Conservation (phyloP, 495 filamentous ascomycete genomes). For the Eremomyces bilateralis region DNA sequence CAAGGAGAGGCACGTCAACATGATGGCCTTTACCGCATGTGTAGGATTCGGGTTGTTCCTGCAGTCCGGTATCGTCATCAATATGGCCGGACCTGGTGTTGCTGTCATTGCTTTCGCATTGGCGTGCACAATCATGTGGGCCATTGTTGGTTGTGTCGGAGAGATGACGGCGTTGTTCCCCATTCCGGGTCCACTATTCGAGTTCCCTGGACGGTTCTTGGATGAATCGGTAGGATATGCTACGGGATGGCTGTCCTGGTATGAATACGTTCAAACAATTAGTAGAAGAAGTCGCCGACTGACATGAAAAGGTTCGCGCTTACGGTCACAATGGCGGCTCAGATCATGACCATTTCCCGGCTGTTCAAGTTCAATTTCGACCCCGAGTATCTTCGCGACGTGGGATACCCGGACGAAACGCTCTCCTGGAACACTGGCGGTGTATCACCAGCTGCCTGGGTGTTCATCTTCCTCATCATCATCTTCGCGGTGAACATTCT, state of each 20-base stretch:
- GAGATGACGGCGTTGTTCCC: conserved; percentile 6
- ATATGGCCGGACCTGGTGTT: not conserved
- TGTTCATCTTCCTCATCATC: conserved; percentile 4
- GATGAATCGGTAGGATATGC: conserved; percentile 5
- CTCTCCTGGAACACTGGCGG: conserved; percentile 3
- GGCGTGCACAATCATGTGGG: conserved; percentile 5
- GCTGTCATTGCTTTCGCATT: conserved; percentile 2
- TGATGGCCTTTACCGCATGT: not conserved
- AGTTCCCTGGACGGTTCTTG: conserved; percentile 5
- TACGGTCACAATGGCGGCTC: conserved; percentile 3
- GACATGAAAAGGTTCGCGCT: conserved; percentile 6
- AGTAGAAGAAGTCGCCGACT: not conserved
- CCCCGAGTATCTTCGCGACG: conserved; percentile 2
- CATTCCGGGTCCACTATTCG: conserved; percentile 3
- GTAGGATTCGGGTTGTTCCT: conserved; percentile 2
- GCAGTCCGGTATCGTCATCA: not conserved
- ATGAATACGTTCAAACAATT: not conserved
- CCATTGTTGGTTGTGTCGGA: conserved; percentile 2
- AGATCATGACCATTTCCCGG: conserved; percentile 4
- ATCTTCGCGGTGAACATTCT: conserved; percentile 2
- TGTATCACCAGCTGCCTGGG: conserved; percentile 1
- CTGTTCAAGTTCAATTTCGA: conserved; percentile 6
- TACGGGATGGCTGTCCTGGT: conserved; percentile 4
- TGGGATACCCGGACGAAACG: conserved; percentile 4
- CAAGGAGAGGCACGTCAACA: conserved; percentile 1